Conservation (phyloP, 2,329 filamentous ascomycete species). For the Biscogniauxia mediterranea region DNA sequence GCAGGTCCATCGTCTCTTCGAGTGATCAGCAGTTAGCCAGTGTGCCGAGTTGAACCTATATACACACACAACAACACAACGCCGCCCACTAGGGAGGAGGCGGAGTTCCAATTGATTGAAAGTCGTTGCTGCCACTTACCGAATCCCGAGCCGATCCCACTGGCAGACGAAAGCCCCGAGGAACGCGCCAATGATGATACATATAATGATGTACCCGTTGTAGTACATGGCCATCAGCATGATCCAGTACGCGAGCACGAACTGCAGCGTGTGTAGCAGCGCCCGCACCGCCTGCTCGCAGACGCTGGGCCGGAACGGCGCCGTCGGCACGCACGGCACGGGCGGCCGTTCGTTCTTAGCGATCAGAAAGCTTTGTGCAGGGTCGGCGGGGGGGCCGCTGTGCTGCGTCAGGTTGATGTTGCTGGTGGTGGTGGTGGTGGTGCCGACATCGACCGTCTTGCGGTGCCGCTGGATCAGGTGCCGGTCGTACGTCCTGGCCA, state of each 20-base stretch:
- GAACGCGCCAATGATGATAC: constrained; percentile 74
- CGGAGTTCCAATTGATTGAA: too few relatives aligned
- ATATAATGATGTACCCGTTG: constrained; percentile 76
- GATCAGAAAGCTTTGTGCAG: too few relatives aligned
- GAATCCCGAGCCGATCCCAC: constrained; percentile 54
- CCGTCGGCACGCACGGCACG: not conserved
- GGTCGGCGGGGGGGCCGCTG: too few relatives aligned
- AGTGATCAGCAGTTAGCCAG: too few relatives aligned
- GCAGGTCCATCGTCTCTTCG: too few relatives aligned
- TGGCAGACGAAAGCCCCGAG: constrained; percentile 72
- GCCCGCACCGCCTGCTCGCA: constrained; percentile 67
- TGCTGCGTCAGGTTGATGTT: too few relatives aligned
- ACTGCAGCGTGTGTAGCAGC: constrained; percentile 66
- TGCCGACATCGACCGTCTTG: constrained; percentile 40
- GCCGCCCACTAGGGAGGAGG: too few relatives aligned
- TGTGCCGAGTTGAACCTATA: too few relatives aligned
- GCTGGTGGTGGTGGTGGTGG: too few relatives aligned
- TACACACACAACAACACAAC: too few relatives aligned
- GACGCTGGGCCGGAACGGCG: constrained; percentile 54
- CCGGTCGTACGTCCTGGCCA: constrained; percentile 69
- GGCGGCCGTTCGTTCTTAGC: constrained; percentile 10
- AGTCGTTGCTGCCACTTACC: constrained; percentile 38
- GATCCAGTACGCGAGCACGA: constrained; percentile 74
- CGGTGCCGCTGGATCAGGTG: constrained; percentile 49
- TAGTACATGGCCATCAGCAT: constrained; percentile 67